A percentile compares a stretch with the other conserved stretches of the same genome.
Conservation (phyloP, 2,329 filamentous ascomycete species). For the Rachicladosporium sp. region DNA sequence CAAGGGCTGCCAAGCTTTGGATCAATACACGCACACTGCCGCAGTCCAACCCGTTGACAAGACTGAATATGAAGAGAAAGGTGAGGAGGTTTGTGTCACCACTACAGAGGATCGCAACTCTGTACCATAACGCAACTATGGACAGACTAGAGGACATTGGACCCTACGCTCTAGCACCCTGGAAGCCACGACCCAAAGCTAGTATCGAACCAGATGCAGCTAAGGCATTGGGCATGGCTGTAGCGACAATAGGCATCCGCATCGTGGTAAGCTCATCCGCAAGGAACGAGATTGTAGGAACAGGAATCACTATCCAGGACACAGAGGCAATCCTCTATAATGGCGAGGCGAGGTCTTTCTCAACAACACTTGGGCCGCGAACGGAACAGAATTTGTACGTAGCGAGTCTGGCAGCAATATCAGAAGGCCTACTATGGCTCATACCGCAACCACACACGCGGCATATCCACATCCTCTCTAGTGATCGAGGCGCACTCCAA, state of each 20-base stretch:
- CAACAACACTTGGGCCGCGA: not conserved
- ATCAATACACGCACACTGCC: not conserved
- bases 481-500: not conserved
- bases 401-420: conserved; percentile 1
- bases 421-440: not conserved
- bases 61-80: too few species aligned
- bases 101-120: not conserved
- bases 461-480: not conserved
- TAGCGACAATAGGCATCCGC: not conserved
- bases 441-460: not conserved
- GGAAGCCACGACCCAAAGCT: too few species aligned
- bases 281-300: conserved; percentile 1
- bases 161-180: not conserved
- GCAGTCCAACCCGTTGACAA: not conserved
- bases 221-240: too few species aligned
- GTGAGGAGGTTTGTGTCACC: not conserved
- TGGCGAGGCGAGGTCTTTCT: too few species aligned
- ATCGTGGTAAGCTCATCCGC: conserved; percentile 2
- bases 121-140: not conserved
- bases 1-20: not conserved
- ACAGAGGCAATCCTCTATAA: conserved; percentile 1
- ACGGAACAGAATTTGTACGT: not conserved
- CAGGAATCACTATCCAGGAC: not conserved
- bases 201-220: too few species aligned
- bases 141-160: not conserved